Evolutionary conservation across 2,329 filamentous ascomycete genomes (phyloP), one percentile per base, ranked within the genome.

Genomic region (Exophiala aquamarina): DNA sequence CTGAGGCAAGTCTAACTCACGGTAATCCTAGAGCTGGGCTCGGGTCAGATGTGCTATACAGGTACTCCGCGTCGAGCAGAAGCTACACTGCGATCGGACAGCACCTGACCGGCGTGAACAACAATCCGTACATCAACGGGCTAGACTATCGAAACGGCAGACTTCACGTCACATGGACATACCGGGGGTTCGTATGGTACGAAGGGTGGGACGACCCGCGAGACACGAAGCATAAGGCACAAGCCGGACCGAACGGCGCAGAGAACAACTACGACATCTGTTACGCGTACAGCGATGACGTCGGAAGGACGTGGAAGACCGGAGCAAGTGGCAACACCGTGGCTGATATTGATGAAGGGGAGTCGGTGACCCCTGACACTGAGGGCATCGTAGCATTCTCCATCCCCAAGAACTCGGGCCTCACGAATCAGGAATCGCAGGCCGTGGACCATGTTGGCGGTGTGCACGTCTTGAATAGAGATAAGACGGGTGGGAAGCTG

Each of bases 101-200:
- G 18, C 35, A 37, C n/a, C 35, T 37, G 9, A 37, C 35, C 4
- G 35, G 35, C 10, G 17, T 37, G 8, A 19, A 37, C 9, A 37
- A 37, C 18, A 37, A 37, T 21, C 35, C 35, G 10, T 37, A 37
- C 35, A 37, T 37, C 35, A 37, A 37, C 18, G 35, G 35, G 4
- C n/a, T 37, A 4, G 35, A 37, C 17, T 21, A 37, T n/a, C 35
- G 19, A 6, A 37, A 37, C 19, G 35, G 35, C 18, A 9, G 35
- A 5, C 35, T 37, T 6, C 35, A 37, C 17, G 9, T 37, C 18
- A 37, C 35, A 4, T 37, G 35, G 35, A 37, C 35, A n/a, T 37
- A 37, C 19, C 35, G 35, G 7, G 35, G 35, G 4, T 37, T 37
- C 20, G 35, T 37, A 8, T 37, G 35, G 35, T 37, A 37, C 19